These are phyloP conservation scores for Thozetella sp. DNA, from an alignment of 495 filamentous ascomycete species.

Conservation along the genomic window DNA sequence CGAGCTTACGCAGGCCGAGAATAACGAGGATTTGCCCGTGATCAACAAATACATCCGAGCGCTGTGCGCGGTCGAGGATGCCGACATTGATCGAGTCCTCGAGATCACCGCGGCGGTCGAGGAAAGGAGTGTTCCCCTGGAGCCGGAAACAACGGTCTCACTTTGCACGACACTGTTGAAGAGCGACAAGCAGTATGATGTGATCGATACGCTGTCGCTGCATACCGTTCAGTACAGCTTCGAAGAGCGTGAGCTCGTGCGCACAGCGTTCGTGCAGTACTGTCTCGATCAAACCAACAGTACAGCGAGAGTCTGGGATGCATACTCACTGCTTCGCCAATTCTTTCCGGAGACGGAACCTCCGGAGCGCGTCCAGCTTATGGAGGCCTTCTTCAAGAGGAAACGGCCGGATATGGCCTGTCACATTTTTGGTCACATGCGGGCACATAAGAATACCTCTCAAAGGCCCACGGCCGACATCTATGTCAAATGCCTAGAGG, in stretches of 20 bases:
- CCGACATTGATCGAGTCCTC: constrained; percentile 66
- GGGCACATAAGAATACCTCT: constrained; percentile 55
- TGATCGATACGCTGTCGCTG: constrained; percentile 75
- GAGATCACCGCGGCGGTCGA: constrained; percentile 75
- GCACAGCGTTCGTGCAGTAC: constrained; percentile 64
- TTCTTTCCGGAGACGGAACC: constrained; percentile 76
- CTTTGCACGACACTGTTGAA: constrained; percentile 71
- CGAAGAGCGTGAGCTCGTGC: constrained; percentile 64
- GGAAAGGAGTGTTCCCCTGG: constrained; percentile 67
- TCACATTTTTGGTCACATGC: constrained; percentile 89
- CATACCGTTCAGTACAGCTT: constrained; percentile 64
- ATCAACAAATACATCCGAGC: constrained; percentile 78
- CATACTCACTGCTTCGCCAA: constrained; percentile 73
- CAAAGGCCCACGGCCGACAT: constrained; percentile 68
- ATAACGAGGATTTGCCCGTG: constrained; percentile 60
- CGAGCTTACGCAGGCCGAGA: constrained; percentile 43
- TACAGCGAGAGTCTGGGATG: constrained; percentile 72
- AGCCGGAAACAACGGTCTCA: constrained; percentile 69
- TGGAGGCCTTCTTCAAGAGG: constrained; percentile 81
- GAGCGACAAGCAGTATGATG: constrained; percentile 71
- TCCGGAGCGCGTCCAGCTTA: constrained; percentile 66
- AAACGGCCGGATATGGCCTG: constrained; percentile 78
- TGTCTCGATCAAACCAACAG: constrained; percentile 61
- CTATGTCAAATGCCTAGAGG: constrained; percentile 77
- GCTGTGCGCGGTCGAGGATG: constrained; percentile 56